A percentile compares a stretch with the other conserved stretches of the same genome.
These are phyloP conservation scores for Achlya hypogyna DNA, from an alignment of 352 stramenopile species.

Conservation along the genomic window DNA sequence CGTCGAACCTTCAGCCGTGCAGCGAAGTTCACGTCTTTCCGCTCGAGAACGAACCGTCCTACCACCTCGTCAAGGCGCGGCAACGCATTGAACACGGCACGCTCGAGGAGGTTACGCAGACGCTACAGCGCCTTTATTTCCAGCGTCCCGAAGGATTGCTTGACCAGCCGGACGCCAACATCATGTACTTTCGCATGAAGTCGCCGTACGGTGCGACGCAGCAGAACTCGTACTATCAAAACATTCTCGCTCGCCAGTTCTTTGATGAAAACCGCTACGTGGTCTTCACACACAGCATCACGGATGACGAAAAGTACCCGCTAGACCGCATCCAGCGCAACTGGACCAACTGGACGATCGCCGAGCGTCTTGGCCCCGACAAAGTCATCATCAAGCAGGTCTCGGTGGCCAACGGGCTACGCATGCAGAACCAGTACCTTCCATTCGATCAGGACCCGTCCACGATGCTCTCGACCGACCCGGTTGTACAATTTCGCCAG, in stretches of 20 bases:
- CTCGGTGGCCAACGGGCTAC: slow-evolving; percentile 7
- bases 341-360: slow-evolving; percentile 19
- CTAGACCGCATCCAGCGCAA: slow-evolving; percentile 20
- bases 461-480: neutral
- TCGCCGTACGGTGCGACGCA: slow-evolving; percentile 11
- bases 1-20: neutral
- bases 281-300: slow-evolving; percentile 18
- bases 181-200: slow-evolving; percentile 18
- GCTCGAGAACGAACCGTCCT: slow-evolving; percentile 12
- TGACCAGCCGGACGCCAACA: slow-evolving; percentile 6
- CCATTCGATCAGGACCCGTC: slow-evolving; percentile 14
- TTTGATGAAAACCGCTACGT: slow-evolving; percentile 14
- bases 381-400: slow-evolving; percentile 17
- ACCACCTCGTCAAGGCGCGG: slow-evolving; percentile 13
- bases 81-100: slow-evolving; percentile 15
- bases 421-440: slow-evolving; percentile 12
- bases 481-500: neutral
- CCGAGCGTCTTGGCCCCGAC: slow-evolving; percentile 1
- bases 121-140: slow-evolving; percentile 11
- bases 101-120: slow-evolving; percentile 9
- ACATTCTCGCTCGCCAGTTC: slow-evolving; percentile 14
- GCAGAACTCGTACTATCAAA: slow-evolving; percentile 11
- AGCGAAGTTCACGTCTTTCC: slow-evolving; percentile 14
- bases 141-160: neutral
- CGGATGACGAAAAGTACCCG: slow-evolving; percentile 19